Evolutionary conservation across 2,329 filamentous ascomycete genomes (phyloP), one percentile per base, ranked within the genome.

Genomic region (Epichloe festucae): DNA sequence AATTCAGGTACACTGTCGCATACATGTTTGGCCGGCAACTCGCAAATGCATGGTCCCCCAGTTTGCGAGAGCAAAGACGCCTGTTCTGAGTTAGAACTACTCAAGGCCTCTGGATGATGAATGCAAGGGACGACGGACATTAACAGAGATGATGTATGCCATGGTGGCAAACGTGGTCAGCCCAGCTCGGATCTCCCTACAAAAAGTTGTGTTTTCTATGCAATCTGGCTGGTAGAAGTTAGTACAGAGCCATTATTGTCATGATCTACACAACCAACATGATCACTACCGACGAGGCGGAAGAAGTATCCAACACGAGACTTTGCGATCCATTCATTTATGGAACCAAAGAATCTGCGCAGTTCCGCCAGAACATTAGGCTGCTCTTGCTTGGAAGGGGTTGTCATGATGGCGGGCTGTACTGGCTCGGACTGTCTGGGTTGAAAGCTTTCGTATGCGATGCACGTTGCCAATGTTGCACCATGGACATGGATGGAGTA

Each of bases 71-170:
- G 77, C 46, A 95, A 83, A 19, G 79, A 79, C 11, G 82, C 75
- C 78, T 93, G 72, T 3, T 10, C 11, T 15, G 6, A n/a, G 21
- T 48, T 1, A 54, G 12, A 34, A n/a, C n/a, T 31, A 48, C 14
- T 21, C 10, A 21, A 39, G 15, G 15, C 12, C 15, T 40, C 23
- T 41, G 21, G 12, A 50, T 4, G 14, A n/a, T 5, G 19, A 8
- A 23, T n/a, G 5, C 34, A 35, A 4, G 17, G 15, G 12, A 19
- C 2, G 4, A 60, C 73, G 60, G 56, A 79, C 79, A 59, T 84
- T 83, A 56, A 84, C 82, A 8, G 84, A 84, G 62, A 93, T 89
- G 59, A 93, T 91, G 67, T 90, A 91, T 14, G 86, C 84, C 87
- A 89, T 89, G 3, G 84, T 85, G 51, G 84, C 82, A 63, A 87